Evolutionary conservation across 176 grass and related monocot genomes (phyloP).

Genomic region (Zea luxurians): DNA sequence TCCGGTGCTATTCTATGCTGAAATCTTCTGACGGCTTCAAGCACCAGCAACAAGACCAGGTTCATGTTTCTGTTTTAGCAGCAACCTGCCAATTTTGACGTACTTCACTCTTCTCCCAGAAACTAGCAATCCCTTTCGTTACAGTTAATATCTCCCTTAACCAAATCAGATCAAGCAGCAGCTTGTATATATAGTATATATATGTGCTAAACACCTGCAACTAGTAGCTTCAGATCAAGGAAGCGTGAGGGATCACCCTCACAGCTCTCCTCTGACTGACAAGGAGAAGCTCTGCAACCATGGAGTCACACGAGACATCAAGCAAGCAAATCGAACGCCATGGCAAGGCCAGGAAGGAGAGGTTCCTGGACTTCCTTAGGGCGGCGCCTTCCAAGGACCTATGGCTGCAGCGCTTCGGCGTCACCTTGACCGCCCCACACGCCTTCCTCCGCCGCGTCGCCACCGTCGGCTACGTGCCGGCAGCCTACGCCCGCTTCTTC

Average conservation of each 20-base stretch:
- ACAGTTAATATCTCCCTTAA: neutral
- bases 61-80: neutral
- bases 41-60: neutral
- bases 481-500: neutral
- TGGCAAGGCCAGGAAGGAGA: slow-evolving; percentile 19
- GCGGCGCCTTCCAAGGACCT: slow-evolving; percentile 32
- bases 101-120: neutral
- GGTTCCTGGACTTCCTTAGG: slow-evolving; percentile 57
- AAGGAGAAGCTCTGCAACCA: neutral
- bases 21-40: neutral
- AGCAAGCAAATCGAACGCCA: neutral
- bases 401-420: slow-evolving; percentile 35
- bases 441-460: slow-evolving; percentile 27
- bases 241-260: neutral
- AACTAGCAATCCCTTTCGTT: neutral
- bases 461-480: neutral
- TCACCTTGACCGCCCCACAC: neutral
- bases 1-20: neutral
- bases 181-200: neutral
- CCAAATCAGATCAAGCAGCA: neutral
- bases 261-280: neutral
- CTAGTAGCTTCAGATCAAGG: neutral
- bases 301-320: slow-evolving; percentile 38
- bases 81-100: neutral
- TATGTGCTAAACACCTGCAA: neutral